phyloP scores from a whole-genome alignment of 2,329 filamentous ascomycete genomes.

The Phoma sp. region DNA sequence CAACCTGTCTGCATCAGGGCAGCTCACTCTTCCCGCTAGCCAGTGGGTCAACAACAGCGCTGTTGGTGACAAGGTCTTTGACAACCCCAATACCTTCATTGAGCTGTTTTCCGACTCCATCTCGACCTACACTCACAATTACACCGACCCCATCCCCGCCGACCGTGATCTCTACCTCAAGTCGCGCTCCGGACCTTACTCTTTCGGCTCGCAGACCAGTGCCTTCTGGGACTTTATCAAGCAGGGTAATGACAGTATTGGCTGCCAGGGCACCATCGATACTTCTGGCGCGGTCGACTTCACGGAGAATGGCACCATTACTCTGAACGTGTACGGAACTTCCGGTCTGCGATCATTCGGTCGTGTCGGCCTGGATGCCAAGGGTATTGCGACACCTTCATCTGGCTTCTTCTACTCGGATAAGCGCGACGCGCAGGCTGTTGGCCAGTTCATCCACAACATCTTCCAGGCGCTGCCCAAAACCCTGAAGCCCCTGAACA shows the following conservation, averaged over 20 bases:
- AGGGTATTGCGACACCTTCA: slow-evolving; percentile 53
- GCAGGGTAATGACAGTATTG: slow-evolving; percentile 53
- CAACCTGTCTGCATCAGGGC: slow-evolving; percentile 45
- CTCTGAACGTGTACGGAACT: slow-evolving; percentile 64
- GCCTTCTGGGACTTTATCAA: slow-evolving; percentile 60
- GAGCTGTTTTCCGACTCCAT: slow-evolving; percentile 53
- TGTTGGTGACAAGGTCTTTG: slow-evolving; percentile 60
- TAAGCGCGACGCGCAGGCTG: slow-evolving; percentile 55
- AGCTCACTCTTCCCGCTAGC: slow-evolving; percentile 42
- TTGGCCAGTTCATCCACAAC: slow-evolving; percentile 58
- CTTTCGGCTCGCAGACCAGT: slow-evolving; percentile 60
- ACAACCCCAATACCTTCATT: slow-evolving; percentile 64
- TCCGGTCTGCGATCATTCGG: slow-evolving; percentile 60
- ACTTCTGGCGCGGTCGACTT: slow-evolving; percentile 54
- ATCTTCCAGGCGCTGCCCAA: slow-evolving; percentile 57
- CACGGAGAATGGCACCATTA: slow-evolving; percentile 56
- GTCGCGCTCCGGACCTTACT: slow-evolving; percentile 58
- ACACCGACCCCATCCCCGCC: slow-evolving; percentile 50
- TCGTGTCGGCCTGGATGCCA: slow-evolving; percentile 54
- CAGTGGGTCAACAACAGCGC: slow-evolving; percentile 59
- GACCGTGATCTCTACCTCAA: slow-evolving; percentile 58
- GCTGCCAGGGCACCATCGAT: slow-evolving; percentile 62
- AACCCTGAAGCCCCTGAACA: slow-evolving; percentile 57
- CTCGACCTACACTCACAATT: slow-evolving; percentile 57
- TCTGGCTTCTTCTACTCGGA: slow-evolving; percentile 55